Evolutionary conservation across 306 rosid species (phyloP).

Genomic region (Mimosa bimucronata): DNA sequence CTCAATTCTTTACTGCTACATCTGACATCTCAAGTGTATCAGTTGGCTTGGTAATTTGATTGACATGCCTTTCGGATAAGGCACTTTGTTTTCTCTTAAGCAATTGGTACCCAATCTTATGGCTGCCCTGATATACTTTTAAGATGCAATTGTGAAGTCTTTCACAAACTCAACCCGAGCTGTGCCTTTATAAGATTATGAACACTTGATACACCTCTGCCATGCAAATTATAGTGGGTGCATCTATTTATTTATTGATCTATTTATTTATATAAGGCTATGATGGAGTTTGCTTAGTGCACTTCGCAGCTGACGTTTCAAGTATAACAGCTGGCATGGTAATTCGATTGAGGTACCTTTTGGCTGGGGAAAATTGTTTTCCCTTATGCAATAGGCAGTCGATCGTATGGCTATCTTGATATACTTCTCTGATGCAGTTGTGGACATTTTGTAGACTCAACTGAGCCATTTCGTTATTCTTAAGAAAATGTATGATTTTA

Average conservation of each 20-base stretch:
- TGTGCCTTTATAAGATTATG: not conserved
- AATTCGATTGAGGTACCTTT: not conserved
- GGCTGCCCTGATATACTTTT: not conserved
- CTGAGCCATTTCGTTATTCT: not conserved
- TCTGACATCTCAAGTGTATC: too few species aligned
- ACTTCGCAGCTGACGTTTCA: not conserved
- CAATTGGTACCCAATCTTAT: not conserved
- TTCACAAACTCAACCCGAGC: not conserved
- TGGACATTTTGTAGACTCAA: not conserved
- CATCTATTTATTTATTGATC: not conserved
- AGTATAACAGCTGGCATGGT: not conserved
- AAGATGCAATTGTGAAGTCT: not conserved
- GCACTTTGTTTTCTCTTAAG: not conserved
- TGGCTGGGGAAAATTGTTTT: not conserved
- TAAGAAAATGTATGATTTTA: too few species aligned
- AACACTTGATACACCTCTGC: not conserved
- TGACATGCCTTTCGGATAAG: too few species aligned
- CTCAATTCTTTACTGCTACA: too few species aligned
- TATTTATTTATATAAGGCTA: not conserved
- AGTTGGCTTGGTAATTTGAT: too few species aligned
- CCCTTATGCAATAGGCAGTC: not conserved
- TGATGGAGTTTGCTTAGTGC: not conserved
- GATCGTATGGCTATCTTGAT: not conserved
- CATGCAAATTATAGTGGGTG: not conserved
- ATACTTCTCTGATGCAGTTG: not conserved